phyloP scores from a whole-genome alignment of 352 stramenopile genomes.

The Phytophthora tentaculata region DNA sequence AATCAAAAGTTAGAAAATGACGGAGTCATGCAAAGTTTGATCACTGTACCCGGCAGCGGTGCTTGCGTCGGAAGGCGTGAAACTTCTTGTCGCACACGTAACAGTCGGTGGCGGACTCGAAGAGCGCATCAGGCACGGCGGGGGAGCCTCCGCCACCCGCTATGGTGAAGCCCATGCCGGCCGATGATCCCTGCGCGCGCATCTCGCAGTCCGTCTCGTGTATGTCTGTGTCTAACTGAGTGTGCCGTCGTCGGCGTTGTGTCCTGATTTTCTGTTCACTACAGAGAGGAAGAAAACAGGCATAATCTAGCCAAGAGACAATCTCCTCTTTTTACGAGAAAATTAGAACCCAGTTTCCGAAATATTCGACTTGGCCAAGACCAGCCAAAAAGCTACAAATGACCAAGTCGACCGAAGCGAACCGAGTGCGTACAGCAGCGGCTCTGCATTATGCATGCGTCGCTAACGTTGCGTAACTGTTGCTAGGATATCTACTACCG shows the following conservation, averaged over 20 bases:
- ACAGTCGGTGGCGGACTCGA: constrained; percentile 71
- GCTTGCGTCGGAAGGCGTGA: constrained; percentile 85
- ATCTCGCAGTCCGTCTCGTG: constrained; percentile 20
- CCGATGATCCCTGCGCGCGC: constrained; percentile 26
- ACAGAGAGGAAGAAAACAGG: constrained; percentile 11
- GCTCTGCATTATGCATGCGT: background rate
- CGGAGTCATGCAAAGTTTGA: background rate
- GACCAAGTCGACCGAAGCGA: constrained; percentile 69
- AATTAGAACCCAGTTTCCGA: background rate
- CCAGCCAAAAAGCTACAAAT: constrained; percentile 28
- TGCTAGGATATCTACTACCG: constrained; percentile 91
- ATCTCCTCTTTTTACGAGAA: constrained; percentile 12
- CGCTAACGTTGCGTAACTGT: constrained; percentile 5
- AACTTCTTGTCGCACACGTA: constrained; percentile 87
- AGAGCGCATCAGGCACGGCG: constrained; percentile 51
- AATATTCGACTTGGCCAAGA: constrained; percentile 5
- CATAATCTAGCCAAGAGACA: background rate
- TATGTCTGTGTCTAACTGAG: constrained; percentile 2
- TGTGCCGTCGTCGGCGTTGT: constrained; percentile 21
- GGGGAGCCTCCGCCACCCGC: constrained; percentile 18
- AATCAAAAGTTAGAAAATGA: background rate
- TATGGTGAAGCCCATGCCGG: constrained; percentile 32
- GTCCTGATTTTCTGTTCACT: constrained; percentile 26
- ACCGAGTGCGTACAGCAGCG: constrained; percentile 46
- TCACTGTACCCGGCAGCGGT: constrained; percentile 70